A percentile compares a stretch with the other conserved stretches of the same genome.
phyloP scores from a whole-genome alignment of 208 protist genomes.

The Leishmania mexicana region DNA sequence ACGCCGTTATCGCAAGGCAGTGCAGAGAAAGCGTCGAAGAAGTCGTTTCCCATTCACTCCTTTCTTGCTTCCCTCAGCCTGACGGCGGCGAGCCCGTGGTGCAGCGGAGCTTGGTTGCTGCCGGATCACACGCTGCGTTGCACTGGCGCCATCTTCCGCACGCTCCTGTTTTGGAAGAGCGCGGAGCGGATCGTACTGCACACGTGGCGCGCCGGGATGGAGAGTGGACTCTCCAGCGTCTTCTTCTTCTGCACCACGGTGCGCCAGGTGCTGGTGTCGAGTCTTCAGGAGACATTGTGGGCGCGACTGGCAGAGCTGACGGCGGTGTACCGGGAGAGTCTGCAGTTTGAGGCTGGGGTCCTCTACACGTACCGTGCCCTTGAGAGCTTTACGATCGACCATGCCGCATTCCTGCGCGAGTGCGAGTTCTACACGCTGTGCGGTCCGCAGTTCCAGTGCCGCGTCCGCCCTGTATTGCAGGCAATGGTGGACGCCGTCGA shows the following conservation, averaged over 20 bases:
- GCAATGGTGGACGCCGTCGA: constrained; percentile 64
- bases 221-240: constrained; percentile 50
- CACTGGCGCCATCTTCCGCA: constrained; percentile 48
- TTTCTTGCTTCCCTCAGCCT: constrained; percentile 28
- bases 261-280: constrained; percentile 47
- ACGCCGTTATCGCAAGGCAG: not conserved
- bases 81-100: constrained; percentile 16
- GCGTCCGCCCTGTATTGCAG: constrained; percentile 45
- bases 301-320: constrained; percentile 40
- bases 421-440: constrained; percentile 73
- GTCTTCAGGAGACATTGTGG: constrained; percentile 71
- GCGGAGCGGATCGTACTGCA: constrained; percentile 60
- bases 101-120: constrained; percentile 39
- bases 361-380: constrained; percentile 57
- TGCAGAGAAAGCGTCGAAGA: not conserved
- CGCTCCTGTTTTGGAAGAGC: constrained; percentile 77
- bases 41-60: constrained; percentile 20
- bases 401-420: constrained; percentile 61
- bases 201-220: constrained; percentile 59
- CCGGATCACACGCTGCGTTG: constrained; percentile 22
- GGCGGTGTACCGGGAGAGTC: constrained; percentile 37
- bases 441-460: constrained; percentile 39
- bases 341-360: constrained; percentile 53
- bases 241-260: constrained; percentile 78
- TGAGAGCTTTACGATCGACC: constrained; percentile 60